Evolutionary conservation across 1,284 basidiomycete species (phyloP), one percentile per base, ranked within the genome.

Genomic region (Pascua sp.): DNA sequence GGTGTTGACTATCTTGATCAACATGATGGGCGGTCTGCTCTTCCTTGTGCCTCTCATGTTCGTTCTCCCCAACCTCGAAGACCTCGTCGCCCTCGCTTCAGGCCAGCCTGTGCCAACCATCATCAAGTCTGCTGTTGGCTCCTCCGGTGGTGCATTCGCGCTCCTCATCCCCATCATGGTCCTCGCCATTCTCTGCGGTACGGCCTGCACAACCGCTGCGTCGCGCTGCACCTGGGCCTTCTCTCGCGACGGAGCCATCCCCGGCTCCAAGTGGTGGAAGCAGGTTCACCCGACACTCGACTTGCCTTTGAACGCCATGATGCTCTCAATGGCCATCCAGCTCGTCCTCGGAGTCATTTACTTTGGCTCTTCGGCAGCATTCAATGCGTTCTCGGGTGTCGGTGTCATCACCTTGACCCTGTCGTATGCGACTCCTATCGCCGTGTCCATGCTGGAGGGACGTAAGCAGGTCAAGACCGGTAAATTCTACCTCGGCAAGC

Each of bases 31-130:
- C n/a, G 70, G 70, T 24, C 57, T 70, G 42, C 52, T 70, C 51
- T 72, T 69, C 64, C 63, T 80, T 49, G 66, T 80, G 13, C 77
- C 78, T 18, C 70, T 80, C 38, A 66, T 78, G 45, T 80, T 80
- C 65, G 71, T 78, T 46, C 70, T 80, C 15, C 75, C 76, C 5
- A 75, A 78, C 57, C 67, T 79, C 15, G 51, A 61, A 13, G 65
- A 63, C 32, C 65, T 78, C 16, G 69, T 80, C 41, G 66, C 63
- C 9, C 70, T 75, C 24, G 65, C 71, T 1, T 74, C 77, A 8
- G 78, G 77, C 18, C 78, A 79, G 57, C 79, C 78, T 2, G 64
- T 78, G 15, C 73, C 77, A 0, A 69, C 73, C n/a, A 69, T 78
- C 45, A 78, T 77, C 69, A 70, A 73, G 39, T 61, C 70, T 8